phyloP scores from a whole-genome alignment of 148 eudicot genomes.

The Cornus suecica region DNA sequence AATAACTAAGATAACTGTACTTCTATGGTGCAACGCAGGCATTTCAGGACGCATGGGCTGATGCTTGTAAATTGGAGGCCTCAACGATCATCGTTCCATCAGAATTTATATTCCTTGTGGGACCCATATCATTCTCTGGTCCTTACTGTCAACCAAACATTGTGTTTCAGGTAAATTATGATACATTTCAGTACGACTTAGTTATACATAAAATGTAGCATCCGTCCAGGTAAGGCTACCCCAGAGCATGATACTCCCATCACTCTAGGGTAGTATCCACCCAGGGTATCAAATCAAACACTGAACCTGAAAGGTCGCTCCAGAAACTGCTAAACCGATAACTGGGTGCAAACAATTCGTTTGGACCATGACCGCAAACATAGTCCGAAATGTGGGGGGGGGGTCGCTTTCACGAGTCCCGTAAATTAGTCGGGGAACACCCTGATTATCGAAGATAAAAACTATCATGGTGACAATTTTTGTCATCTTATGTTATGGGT shows the following conservation, averaged over 20 bases:
- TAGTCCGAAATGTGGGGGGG: too few relatives aligned
- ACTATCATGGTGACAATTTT: too few relatives aligned
- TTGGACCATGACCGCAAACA: too few relatives aligned
- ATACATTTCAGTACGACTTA: background rate
- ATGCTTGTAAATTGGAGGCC: conserved; percentile 74
- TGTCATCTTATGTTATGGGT: background rate
- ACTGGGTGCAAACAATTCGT: too few relatives aligned
- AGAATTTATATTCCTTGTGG: conserved; percentile 63
- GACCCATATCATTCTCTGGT: conserved; percentile 89
- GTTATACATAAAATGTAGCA: background rate
- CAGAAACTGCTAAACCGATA: too few relatives aligned
- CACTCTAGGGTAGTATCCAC: background rate
- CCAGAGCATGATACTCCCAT: too few relatives aligned
- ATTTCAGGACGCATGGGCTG: conserved; percentile 80
- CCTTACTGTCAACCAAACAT: conserved; percentile 66
- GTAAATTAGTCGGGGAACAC: too few relatives aligned
- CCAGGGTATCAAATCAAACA: background rate
- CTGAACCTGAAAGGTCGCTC: background rate
- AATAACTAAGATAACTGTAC: background rate
- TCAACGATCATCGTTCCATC: conserved; percentile 71
- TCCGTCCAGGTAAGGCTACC: background rate
- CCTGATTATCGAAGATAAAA: too few relatives aligned
- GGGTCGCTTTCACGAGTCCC: too few relatives aligned
- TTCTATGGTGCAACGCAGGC: conserved; percentile 48
- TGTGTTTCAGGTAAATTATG: conserved; percentile 63